Base-by-base conservation (phyloP, 768 basidiomycete species). In the Mycena vulgaris region DNA sequence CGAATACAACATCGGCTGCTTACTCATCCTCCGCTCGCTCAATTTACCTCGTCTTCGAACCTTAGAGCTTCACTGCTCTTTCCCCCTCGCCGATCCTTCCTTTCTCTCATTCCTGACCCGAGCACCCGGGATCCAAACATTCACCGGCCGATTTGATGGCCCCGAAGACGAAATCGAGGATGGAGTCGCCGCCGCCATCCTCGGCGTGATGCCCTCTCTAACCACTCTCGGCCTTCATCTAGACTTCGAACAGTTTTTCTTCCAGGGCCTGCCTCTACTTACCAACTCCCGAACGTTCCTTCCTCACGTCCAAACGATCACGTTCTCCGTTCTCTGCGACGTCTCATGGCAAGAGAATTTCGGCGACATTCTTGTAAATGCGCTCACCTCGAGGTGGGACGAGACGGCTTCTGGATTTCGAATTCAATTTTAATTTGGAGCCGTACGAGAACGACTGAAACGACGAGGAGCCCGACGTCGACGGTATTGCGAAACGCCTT, bases 331-430 rank as follows among this genome's bases (percentile, higher is more conserved):
- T 13, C 0, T 9, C 8, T 25, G 2, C n/a, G 2, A 3, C 35
- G 2, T 23, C 11, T 2, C 30, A 0, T 48, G 42, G 47, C 6
- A n/a, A 16, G 35, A 37, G 17, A 2, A 10, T 5, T n/a, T 35
- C 16, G 48, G 33, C 25, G 16, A 16, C 7, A 51, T 51, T 6
- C 19, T 66, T n/a, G 33, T 57, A 10, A 28, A 58, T 13, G 56
- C 48, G 30, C 48, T 66, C 8, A 21, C 16, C 9, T 59, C 65
- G 48, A 33, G 65, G 10, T 31, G 48, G n/a, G 56, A 66, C 4
- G 25, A 21, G 10, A 4, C 65, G 27, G 48, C 65, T 66, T 2
- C 7, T 30, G 8, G 37, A 53, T 40, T 60, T 60, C 48, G 33
- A 40, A 21, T 40, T 59, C 16, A 5, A 10, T 9, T 33, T 65